Evolutionary conservation across 805 yeast species (phyloP).

Genomic region (Yamadazyma philogaea): DNA sequence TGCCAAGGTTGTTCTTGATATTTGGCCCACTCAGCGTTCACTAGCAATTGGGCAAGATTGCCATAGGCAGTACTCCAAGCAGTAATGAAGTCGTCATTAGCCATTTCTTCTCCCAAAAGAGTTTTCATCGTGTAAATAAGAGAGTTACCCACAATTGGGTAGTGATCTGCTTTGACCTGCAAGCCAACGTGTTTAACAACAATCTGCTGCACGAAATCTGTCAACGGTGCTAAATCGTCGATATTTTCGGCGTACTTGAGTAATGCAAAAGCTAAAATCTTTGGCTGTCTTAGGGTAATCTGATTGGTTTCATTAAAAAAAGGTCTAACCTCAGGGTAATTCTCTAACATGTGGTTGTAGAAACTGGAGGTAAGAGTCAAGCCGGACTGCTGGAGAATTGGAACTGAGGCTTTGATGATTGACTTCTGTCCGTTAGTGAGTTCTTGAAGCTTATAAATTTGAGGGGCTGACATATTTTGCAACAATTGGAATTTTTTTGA

Average conservation of each 20-base stretch:
- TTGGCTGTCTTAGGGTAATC: constrained; percentile 53
- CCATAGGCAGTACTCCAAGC: constrained; percentile 70
- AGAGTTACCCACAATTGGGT: constrained; percentile 59
- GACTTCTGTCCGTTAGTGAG: constrained; percentile 29
- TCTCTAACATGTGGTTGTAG: constrained; percentile 53
- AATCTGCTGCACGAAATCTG: constrained; percentile 54
- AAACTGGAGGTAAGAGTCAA: constrained; percentile 51
- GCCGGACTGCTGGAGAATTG: constrained; percentile 56
- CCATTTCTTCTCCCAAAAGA: constrained; percentile 54
- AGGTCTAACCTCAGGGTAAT: constrained; percentile 53
- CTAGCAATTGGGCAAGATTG: constrained; percentile 58
- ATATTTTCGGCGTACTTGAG: constrained; percentile 61
- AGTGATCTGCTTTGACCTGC: constrained; percentile 60
- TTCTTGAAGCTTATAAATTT: constrained; percentile 25
- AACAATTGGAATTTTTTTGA: too few relatives aligned
- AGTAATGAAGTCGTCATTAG: constrained; percentile 53
- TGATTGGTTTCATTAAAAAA: constrained; percentile 63
- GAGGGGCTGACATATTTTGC: too few relatives aligned
- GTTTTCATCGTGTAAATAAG: constrained; percentile 53
- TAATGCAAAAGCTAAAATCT: constrained; percentile 60
- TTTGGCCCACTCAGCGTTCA: constrained; percentile 48
- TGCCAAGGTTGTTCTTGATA: constrained; percentile 50
- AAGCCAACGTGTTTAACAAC: constrained; percentile 66
- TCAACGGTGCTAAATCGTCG: constrained; percentile 53
- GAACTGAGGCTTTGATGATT: constrained; percentile 47